These are phyloP conservation scores for Colletotrichum camelliae DNA, from an alignment of 2,329 filamentous ascomycete species.

Conservation along the genomic window DNA sequence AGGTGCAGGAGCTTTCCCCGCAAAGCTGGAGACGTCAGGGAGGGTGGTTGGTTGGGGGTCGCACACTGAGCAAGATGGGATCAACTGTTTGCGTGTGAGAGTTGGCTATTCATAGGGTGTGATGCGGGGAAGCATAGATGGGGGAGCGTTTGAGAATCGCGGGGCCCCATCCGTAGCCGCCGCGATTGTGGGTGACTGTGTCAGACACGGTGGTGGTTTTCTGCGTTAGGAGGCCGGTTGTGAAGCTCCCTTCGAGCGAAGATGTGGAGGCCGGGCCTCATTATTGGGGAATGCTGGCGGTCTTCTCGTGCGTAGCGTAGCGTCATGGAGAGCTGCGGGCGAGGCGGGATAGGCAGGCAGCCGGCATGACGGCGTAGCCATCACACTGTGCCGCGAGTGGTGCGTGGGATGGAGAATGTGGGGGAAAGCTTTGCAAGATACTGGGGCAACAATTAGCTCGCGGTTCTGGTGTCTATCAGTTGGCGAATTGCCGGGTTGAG, in stretches of 20 bases:
- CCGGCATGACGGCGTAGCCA: neutral
- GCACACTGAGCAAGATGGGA: neutral
- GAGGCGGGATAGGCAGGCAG: neutral
- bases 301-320: neutral
- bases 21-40: neutral
- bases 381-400: neutral
- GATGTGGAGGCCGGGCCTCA: constrained; percentile 6
- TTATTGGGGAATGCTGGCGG: neutral
- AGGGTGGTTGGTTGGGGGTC: neutral
- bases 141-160: constrained; percentile 16
- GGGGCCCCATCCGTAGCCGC: constrained; percentile 3
- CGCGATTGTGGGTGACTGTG: neutral
- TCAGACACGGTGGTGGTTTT: neutral
- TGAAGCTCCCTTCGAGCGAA: constrained; percentile 22
- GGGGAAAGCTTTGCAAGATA: neutral
- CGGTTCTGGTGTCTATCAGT: neutral
- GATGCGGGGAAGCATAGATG: constrained; percentile 10
- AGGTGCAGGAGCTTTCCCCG: constrained; percentile 11
- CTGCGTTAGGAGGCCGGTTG: neutral
- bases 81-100: neutral
- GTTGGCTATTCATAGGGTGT: constrained; percentile 1
- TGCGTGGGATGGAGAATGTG: neutral
- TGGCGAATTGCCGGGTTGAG: neutral
- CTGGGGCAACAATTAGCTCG: neutral
- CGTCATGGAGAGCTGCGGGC: neutral